Evolutionary conservation across 2,329 filamentous ascomycete species (phyloP), one percentile per base, ranked within the genome.

Genomic region (Seiridium cupressi): DNA sequence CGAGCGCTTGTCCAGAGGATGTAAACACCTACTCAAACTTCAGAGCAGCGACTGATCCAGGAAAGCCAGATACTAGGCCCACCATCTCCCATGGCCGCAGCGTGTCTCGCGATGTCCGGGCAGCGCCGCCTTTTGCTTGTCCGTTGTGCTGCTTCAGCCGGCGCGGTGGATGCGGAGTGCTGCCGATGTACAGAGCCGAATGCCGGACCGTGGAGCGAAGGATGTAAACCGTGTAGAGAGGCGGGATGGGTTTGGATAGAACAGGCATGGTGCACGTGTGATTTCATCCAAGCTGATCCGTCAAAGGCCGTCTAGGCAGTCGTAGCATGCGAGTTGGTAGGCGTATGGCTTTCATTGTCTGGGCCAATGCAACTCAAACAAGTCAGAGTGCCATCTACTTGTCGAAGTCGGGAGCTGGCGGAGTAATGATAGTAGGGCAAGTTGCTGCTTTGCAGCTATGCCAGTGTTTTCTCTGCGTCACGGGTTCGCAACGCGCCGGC

Each of bases 111-210:
- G 89, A 85, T 0, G 95, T 99, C 51, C 88, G 84, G 36, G 81
- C 85, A 36, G 95, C 95, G 42, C 95, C 95, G 56, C 95, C 95
- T 70, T 87, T 90, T 38, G 83, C 82, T 55, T 87, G 79, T 57
- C 95, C 95, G 82, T 99, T 99, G 77, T 99, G 95, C 73, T 98
- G 95, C 63, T 87, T 88, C 32, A 98, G 81, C 11, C 95, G 90
- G 61, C 94, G 85, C 1, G 88, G 87, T 47, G 95, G 94, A 70
- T 97, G 88, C 0, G 93, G 93, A 1, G 95, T 98, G 48, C 92
- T 96, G 57, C 95, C 95, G 58, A 98, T 89, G 74, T 99, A 99
- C 35, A 94, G 82, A 2, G 84, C 86, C 35, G 84, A 82, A 70
- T 87, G 87, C 51, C 86, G 84, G 8, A 93, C 83, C 0, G 89